Conservation (phyloP, 805 yeast species). For the Wickerhamiella vanderwaltii region DNA sequence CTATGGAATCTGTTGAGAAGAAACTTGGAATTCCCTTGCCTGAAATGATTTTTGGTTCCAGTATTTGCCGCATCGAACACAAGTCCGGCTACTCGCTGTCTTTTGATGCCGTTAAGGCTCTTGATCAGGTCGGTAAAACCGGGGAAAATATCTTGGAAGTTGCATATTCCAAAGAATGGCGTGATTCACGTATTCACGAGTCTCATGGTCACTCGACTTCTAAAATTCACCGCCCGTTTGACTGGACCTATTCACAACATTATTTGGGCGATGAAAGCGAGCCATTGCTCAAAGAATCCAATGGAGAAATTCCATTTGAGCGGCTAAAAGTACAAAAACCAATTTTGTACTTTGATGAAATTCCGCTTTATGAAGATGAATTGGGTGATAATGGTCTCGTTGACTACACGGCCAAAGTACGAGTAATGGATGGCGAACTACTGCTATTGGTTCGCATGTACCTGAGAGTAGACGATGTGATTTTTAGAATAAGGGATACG, state of each 20-base stretch:
- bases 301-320: conserved; percentile 49
- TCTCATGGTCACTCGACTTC: conserved; percentile 35
- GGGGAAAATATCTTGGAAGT: conserved; percentile 50
- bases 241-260: conserved; percentile 87
- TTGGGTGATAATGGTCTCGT: conserved; percentile 92
- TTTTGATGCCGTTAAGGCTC: conserved; percentile 70
- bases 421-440: conserved; percentile 80
- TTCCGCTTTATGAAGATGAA: conserved; percentile 85
- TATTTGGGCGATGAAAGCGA: conserved; percentile 46
- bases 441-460: conserved; percentile 66
- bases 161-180: conserved; percentile 82
- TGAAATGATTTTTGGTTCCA: conserved; percentile 94
- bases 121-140: conserved; percentile 44
- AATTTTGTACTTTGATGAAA: conserved; percentile 78
- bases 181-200: conserved; percentile 27
- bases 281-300: conserved; percentile 24
- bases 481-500: conserved; percentile 73
- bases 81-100: conserved; percentile 36
- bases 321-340: conserved; percentile 67
- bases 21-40: conserved; percentile 74
- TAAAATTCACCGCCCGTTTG: conserved; percentile 69
- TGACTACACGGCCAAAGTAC: conserved; percentile 57
- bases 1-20: conserved; percentile 53
- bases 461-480: conserved; percentile 79
- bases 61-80: conserved; percentile 44